These are phyloP conservation scores for Dryadomyces quercus-mongolicae DNA, from an alignment of 2,329 filamentous ascomycete species.

Conservation along the genomic window DNA sequence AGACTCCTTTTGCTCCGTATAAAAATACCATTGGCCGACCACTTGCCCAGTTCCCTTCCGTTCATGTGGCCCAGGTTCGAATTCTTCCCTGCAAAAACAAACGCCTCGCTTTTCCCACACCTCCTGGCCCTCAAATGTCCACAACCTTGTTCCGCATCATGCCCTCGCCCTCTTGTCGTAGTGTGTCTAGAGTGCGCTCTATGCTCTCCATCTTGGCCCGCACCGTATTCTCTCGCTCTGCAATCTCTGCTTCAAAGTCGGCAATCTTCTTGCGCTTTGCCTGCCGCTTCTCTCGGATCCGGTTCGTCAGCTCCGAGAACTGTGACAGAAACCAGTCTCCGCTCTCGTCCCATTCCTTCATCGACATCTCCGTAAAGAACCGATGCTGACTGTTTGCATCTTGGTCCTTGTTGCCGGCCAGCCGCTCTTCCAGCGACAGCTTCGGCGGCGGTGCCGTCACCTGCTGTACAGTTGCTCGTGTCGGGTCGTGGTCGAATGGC, in stretches of 20 bases:
- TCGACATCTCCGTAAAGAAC: conserved; percentile 40
- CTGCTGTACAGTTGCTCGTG: conserved; percentile 29
- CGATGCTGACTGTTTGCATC: conserved; percentile 28
- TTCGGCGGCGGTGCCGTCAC: conserved; percentile 20
- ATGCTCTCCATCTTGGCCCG: conserved; percentile 40
- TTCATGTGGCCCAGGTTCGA: no score
- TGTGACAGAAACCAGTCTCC: conserved; percentile 48
- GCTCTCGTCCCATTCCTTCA: conserved; percentile 45
- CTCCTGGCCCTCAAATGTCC: conserved; percentile 12
- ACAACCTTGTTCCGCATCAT: conserved; percentile 36
- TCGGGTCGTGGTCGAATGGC: conserved; percentile 45
- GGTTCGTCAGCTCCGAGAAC: conserved; percentile 36
- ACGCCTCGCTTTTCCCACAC: no score
- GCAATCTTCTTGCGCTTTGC: conserved; percentile 36
- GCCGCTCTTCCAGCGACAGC: conserved; percentile 32
- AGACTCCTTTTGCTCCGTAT: no score
- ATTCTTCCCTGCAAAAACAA: no score
- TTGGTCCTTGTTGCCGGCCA: conserved; percentile 36
- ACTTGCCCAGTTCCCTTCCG: no score
- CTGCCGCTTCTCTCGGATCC: conserved; percentile 34
- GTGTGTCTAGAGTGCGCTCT: conserved; percentile 38
- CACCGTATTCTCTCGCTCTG: conserved; percentile 40
- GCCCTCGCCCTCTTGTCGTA: conserved; percentile 43
- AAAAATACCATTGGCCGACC: no score
- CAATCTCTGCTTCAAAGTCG: conserved; percentile 43